A percentile compares a stretch with the other conserved stretches of the same genome.
Conservation (phyloP, 2,329 filamentous ascomycete species). For the Gaeumannomyces tritici region DNA sequence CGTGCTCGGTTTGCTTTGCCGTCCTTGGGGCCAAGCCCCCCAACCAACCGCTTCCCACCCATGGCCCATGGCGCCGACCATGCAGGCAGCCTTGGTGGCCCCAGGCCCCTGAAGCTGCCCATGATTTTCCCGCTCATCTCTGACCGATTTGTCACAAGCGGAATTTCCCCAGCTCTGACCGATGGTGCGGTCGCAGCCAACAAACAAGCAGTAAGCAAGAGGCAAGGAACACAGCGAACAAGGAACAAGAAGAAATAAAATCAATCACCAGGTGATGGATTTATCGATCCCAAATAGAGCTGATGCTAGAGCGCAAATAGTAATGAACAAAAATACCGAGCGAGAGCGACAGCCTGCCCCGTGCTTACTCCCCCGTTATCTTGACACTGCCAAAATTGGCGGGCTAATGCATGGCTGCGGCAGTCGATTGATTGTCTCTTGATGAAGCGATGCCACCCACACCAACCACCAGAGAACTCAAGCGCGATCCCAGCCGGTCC, state of each 20-base stretch:
- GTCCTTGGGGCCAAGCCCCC: neutral
- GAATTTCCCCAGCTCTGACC: neutral
- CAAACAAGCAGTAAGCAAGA: neutral
- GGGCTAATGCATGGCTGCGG: neutral
- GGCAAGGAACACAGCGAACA: neutral
- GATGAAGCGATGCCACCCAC: neutral
- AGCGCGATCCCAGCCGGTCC: neutral
- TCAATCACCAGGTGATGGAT: neutral
- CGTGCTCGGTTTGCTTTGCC: neutral
- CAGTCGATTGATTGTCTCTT: neutral
- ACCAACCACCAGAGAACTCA: neutral
- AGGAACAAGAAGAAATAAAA: neutral
- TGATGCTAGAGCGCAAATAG: too few relatives aligned
- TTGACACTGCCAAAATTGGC: neutral
- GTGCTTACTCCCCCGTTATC: neutral
- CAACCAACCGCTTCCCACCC: neutral
- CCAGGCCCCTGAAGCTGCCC: too few relatives aligned
- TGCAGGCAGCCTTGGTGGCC: neutral
- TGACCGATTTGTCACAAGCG: neutral
- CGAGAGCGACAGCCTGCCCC: neutral
- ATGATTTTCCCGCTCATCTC: neutral
- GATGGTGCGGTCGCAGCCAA: neutral
- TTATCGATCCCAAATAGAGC: neutral
- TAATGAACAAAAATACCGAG: neutral
- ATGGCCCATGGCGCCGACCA: neutral